A percentile compares a stretch with the other conserved stretches of the same genome.
phyloP scores from a whole-genome alignment of 768 basidiomycete species.

The Suillus plorans region DNA sequence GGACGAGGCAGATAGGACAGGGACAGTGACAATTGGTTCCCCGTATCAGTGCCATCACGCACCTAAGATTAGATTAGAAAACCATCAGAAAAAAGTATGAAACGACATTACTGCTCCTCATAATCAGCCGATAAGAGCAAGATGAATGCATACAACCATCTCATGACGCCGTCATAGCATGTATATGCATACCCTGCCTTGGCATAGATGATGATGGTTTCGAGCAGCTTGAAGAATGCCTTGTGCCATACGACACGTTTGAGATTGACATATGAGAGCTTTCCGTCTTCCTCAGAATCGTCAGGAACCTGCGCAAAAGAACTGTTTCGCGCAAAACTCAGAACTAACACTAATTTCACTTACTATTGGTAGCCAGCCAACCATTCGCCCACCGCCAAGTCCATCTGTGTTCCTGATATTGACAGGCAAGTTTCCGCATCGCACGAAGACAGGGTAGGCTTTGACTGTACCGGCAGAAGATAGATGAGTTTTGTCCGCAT shows the following conservation, averaged over 20 bases:
- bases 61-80: slow-evolving; percentile 22
- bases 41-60: slow-evolving; percentile 35
- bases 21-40: slow-evolving; percentile 28
- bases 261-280: slow-evolving; percentile 27
- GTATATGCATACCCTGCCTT: slow-evolving; percentile 18
- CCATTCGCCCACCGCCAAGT: slow-evolving; percentile 32
- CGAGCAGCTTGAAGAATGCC: slow-evolving; percentile 29
- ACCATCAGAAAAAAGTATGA: too few species aligned
- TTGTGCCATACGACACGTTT: slow-evolving; percentile 38
- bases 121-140: slow-evolving; percentile 41
- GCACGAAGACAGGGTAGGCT: slow-evolving; percentile 37
- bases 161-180: slow-evolving; percentile 31
- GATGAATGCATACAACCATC: slow-evolving; percentile 34
- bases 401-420: slow-evolving; percentile 34
- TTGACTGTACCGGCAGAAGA: slow-evolving; percentile 38
- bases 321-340: too few species aligned
- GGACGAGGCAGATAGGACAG: slow-evolving; percentile 39
- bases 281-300: slow-evolving; percentile 28
- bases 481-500: slow-evolving; percentile 40
- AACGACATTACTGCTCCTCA: slow-evolving; percentile 40
- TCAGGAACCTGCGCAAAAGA: neutral
- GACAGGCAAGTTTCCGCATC: slow-evolving; percentile 33
- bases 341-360: too few species aligned
- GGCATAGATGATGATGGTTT: slow-evolving; percentile 19
- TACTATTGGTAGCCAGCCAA: slow-evolving; percentile 42